Conservation (phyloP, 495 filamentous ascomycete genomes). For the Cercophora sp. region DNA sequence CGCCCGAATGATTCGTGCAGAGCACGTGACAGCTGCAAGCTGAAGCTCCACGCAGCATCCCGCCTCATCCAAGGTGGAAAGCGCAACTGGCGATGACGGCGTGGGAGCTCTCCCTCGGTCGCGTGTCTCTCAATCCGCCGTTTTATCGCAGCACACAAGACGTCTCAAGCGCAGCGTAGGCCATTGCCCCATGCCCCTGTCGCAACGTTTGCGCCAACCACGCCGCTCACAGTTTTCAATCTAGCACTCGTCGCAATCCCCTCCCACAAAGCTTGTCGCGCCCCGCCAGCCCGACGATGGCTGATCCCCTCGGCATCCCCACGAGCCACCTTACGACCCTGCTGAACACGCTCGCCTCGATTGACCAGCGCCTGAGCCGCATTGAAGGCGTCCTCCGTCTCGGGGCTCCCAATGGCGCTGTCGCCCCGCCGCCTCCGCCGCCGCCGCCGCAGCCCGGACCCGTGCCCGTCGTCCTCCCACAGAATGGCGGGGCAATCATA, state of each 20-base stretch:
- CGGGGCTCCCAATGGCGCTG: background rate
- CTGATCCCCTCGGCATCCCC: constrained; percentile 14
- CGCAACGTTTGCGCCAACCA: too few species aligned
- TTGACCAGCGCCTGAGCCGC: constrained; percentile 32
- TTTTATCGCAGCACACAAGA: too few species aligned
- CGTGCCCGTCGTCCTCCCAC: background rate
- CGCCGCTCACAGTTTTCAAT: too few species aligned
- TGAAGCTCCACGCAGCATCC: background rate
- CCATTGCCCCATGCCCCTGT: background rate
- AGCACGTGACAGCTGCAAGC: constrained; percentile 27
- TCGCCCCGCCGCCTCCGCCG: background rate
- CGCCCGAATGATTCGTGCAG: constrained; percentile 26
- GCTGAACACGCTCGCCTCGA: constrained; percentile 28
- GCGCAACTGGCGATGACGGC: background rate
- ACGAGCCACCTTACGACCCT: constrained; percentile 24
- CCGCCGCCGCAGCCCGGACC: constrained; percentile 1
- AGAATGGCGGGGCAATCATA: constrained; percentile 13
- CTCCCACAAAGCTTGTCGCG: background rate
- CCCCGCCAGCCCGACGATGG: constrained; percentile 15
- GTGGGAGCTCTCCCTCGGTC: constrained; percentile 4
- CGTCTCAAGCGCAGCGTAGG: background rate
- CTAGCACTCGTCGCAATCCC: background rate
- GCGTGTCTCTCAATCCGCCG: too few species aligned
- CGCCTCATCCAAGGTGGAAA: background rate
- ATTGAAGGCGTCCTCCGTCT: constrained; percentile 25